Evolutionary conservation across 148 eudicot species (phyloP).

Genomic region (Limonium bicolor): DNA sequence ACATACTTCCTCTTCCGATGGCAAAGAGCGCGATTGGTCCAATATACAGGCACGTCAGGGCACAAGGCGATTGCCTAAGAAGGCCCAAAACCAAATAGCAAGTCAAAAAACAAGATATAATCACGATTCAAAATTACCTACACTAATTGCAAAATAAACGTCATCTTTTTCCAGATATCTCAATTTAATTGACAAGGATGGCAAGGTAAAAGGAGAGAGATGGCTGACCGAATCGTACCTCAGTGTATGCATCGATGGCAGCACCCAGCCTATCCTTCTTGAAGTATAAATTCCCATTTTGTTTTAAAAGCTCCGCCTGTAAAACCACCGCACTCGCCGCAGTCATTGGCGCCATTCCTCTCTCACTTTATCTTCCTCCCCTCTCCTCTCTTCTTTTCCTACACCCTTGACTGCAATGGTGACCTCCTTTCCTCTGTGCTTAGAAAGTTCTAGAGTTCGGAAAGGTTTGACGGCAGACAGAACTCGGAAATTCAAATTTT

Average conservation of each 20-base stretch:
- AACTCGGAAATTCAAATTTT: too few relatives aligned
- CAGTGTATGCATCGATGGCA: conserved; percentile 95
- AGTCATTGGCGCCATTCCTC: conserved; percentile 25
- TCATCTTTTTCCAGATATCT: neutral
- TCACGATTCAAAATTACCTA: neutral
- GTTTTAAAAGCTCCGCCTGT: conserved; percentile 59
- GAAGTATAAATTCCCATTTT: conserved; percentile 60
- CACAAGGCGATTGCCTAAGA: conserved; percentile 70
- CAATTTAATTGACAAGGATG: neutral
- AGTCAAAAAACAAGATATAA: too few relatives aligned
- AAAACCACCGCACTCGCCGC: conserved; percentile 12
- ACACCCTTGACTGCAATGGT: too few relatives aligned
- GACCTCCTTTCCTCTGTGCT: too few relatives aligned
- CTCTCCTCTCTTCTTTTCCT: too few relatives aligned
- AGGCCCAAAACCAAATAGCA: conserved; percentile 4
- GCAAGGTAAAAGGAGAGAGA: neutral
- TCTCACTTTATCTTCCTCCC: too few relatives aligned
- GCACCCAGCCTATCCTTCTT: conserved; percentile 55
- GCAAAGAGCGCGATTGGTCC: conserved; percentile 87
- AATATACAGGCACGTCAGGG: conserved; percentile 71
- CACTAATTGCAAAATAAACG: neutral
- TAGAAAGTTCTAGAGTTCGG: too few relatives aligned
- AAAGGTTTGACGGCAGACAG: too few relatives aligned
- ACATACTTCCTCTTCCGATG: conserved; percentile 64
- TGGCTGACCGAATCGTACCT: conserved; percentile 17